These are phyloP conservation scores for Cutaneotrichosporon arboriforme DNA, from an alignment of 1,284 basidiomycete species.

Conservation along the genomic window DNA sequence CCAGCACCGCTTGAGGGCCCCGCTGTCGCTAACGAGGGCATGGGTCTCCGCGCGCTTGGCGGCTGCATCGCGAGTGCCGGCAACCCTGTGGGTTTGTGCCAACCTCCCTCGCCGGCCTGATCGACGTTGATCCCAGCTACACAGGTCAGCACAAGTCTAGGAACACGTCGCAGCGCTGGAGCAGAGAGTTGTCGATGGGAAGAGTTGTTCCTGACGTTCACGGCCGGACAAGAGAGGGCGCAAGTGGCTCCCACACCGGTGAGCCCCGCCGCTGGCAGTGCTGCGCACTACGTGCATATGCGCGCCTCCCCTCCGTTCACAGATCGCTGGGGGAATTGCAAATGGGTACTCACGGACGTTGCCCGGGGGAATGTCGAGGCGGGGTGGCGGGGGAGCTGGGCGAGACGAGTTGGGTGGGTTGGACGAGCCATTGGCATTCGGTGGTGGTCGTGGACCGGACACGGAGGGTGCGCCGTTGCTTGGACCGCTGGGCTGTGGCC, in stretches of 20 bases:
- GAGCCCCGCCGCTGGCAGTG: too few relatives aligned
- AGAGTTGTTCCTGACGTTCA: neutral
- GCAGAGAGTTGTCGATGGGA: too few relatives aligned
- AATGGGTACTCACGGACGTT: constrained; percentile 49
- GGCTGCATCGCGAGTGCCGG: constrained; percentile 11
- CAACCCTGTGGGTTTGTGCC: constrained; percentile 29
- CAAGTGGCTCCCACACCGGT: too few relatives aligned
- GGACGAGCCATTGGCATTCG: neutral
- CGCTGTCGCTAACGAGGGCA: constrained; percentile 10
- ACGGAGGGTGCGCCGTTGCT: neutral
- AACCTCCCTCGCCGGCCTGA: constrained; percentile 40
- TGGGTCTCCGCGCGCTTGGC: neutral
- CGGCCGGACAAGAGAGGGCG: neutral
- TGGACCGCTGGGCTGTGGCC: constrained; percentile 11
- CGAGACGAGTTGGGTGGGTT: constrained; percentile 5
- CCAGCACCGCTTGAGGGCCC: constrained; percentile 17
- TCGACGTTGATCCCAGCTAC: constrained; percentile 45
- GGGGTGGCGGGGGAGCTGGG: constrained; percentile 17
- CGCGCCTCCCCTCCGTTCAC: too few relatives aligned
- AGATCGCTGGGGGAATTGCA: too few relatives aligned
- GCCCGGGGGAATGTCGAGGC: constrained; percentile 39
- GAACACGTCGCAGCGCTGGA: too few relatives aligned
- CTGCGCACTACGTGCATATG: too few relatives aligned
- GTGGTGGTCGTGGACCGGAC: neutral
- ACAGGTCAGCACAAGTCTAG: constrained; percentile 1